Percentiles rank a stretch among this genome's conserved stretches.
Conservation (phyloP, 176 grass and related monocot genomes). For the Saccharum spontaneum region DNA sequence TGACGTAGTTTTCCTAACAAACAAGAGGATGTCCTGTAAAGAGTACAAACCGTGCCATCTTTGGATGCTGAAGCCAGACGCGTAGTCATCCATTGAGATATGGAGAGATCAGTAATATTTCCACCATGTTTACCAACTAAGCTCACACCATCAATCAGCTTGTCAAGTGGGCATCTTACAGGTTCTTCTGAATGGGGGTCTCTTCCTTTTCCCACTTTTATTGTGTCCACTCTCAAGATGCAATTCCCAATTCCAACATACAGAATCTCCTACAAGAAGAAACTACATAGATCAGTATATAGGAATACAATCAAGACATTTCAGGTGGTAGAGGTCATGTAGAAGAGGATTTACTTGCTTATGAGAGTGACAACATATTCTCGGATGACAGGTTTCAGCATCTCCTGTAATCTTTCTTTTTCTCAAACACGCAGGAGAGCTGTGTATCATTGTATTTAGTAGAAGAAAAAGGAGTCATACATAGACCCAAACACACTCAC, state of each 20-base stretch:
- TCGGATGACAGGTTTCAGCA: slow-evolving; percentile 77
- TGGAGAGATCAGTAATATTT: slow-evolving; percentile 80
- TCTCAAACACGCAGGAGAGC: too few species aligned
- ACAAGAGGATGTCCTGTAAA: slow-evolving; percentile 3
- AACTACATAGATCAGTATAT: slow-evolving; percentile 8
- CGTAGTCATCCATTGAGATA: slow-evolving; percentile 98
- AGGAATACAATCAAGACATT: slow-evolving; percentile 23
- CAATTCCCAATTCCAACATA: slow-evolving; percentile 86
- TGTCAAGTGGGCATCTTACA: slow-evolving; percentile 66
- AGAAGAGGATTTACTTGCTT: slow-evolving; percentile 74
- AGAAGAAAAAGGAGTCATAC: too few species aligned
- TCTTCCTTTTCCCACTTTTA: slow-evolving; percentile 76
- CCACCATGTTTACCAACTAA: slow-evolving; percentile 88
- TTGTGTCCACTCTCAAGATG: slow-evolving; percentile 76
- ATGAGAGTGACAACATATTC: slow-evolving; percentile 96
- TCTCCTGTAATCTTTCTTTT: slow-evolving; percentile 53
- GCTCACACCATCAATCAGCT: slow-evolving; percentile 68
- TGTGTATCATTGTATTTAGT: too few species aligned
- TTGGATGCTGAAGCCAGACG: slow-evolving; percentile 87
- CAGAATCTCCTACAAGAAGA: slow-evolving; percentile 70
- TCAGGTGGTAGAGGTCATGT: neutral
- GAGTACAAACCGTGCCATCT: slow-evolving; percentile 90
- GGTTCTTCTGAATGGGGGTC: slow-evolving; percentile 71
- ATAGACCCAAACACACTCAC: too few species aligned
- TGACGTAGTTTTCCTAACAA: slow-evolving; percentile 30